A percentile compares a stretch with the other conserved stretches of the same genome.
These are phyloP conservation scores for Coemansia sp. DNA, from an alignment of 192 early-diverging fungal genomes.

Conservation along the genomic window DNA sequence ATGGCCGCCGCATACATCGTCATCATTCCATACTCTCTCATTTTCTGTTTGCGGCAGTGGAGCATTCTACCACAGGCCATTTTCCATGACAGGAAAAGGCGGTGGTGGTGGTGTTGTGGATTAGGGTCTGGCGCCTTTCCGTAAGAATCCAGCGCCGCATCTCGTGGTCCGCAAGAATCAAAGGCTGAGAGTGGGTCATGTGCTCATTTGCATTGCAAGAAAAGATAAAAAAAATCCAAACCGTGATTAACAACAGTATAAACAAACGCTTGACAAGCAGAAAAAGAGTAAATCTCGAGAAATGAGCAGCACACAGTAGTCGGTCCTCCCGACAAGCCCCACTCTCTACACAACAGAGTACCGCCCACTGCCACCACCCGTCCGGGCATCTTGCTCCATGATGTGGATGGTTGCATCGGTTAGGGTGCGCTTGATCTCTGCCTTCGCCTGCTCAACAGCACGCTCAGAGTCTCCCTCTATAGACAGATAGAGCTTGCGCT, in stretches of 20 bases:
- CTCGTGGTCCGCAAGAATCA: not conserved
- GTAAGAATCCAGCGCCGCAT: no score
- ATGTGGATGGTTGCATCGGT: conserved; percentile 79
- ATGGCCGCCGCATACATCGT: no score
- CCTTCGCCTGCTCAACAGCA: conserved; percentile 87
- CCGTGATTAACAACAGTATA: not conserved
- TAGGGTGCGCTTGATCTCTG: conserved; percentile 90
- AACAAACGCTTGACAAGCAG: not conserved
- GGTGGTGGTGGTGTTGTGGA: no score
- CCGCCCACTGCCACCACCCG: conserved; percentile 43
- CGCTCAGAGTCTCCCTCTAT: conserved; percentile 92
- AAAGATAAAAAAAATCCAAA: not conserved
- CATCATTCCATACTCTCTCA: no score
- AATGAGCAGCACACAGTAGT: not conserved
- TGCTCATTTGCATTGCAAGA: not conserved
- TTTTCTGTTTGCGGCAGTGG: no score
- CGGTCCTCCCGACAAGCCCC: not conserved
- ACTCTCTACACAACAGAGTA: conserved; percentile 39
- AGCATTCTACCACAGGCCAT: no score
- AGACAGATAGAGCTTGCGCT: conserved; percentile 92
- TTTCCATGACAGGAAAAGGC: no score
- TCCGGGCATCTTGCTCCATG: conserved; percentile 65
- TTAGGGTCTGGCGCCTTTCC: no score
- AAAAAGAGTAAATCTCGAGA: not conserved
- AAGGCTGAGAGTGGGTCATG: not conserved